Evolutionary conservation across 2,329 filamentous ascomycete species (phyloP), one percentile per base, ranked within the genome.

Genomic region (Septoria linicola): DNA sequence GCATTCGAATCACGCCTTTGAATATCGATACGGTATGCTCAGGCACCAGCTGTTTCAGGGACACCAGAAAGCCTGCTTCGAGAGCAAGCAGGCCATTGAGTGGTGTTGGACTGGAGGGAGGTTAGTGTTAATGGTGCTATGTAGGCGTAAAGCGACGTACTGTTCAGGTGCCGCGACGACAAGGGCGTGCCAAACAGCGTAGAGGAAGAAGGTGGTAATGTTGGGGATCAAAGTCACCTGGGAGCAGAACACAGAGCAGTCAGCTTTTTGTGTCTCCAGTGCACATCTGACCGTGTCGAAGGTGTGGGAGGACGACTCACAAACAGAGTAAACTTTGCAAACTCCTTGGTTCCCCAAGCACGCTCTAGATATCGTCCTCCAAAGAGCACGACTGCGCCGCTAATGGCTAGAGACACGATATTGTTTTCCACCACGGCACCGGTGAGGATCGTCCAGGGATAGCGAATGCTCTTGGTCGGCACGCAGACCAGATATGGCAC

Each of bases 21-120:
- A 96, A 92, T 52, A 99, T 82, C 3, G 92, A 93, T 46, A 97
- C 92, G 8, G 93, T 99, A 71, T 99, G 93, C 56, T 96, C 91
- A 17, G 93, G 93, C 30, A 97, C 87, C 42, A 99, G 88, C 72
- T 99, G 93, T 73, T 95, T 97, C 73, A 97, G 96, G 48, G 92
- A 89, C 63, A 97, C 89, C 55, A 99, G 87, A 75, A 97, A 97
- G 55, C 88, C 85, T 40, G 93, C 90, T 71, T 96, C 92, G 51
- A 96, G 78, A 13, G 91, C 84, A 58, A 96, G 85, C 49, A 90
- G 91, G 62, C 93, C 93, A 62, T 88, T 88, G 66, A 97, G 88
- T 58, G 88, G 85, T 39, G 87, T 90, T 40, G 87, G 93, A 64
- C 68, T 54, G 31, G 41, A 27, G 17, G 21, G 32, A 14, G 40